Evolutionary conservation across 2,329 filamentous ascomycete genomes (phyloP).

Genomic region (Scopulariopsis brevicaulis): DNA sequence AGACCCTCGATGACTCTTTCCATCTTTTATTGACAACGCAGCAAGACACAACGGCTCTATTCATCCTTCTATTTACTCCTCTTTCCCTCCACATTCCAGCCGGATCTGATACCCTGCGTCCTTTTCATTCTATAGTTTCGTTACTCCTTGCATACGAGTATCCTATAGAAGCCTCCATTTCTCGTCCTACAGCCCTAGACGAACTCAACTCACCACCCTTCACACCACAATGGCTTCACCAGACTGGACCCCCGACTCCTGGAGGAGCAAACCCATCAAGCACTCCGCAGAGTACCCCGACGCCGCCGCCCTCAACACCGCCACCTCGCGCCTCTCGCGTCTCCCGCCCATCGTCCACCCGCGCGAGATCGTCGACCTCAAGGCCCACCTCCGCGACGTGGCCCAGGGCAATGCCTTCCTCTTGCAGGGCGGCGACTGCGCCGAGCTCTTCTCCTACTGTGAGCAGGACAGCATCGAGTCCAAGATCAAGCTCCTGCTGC

Average conservation of each 20-base stretch:
- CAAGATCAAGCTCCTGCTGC: constrained; percentile 91
- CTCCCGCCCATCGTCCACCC: constrained; percentile 73
- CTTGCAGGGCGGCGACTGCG: constrained; percentile 92
- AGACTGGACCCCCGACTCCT: constrained; percentile 52
- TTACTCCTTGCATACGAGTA: not conserved
- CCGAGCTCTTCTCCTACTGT: constrained; percentile 96
- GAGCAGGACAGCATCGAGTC: constrained; percentile 79
- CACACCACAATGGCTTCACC: not conserved
- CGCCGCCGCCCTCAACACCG: constrained; percentile 41
- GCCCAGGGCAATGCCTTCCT: constrained; percentile 86
- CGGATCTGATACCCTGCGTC: not conserved
- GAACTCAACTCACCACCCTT: not conserved
- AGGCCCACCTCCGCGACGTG: constrained; percentile 70
- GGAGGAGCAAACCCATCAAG: constrained; percentile 69
- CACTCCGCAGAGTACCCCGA: constrained; percentile 64
- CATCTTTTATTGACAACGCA: not conserved
- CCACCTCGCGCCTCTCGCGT: constrained; percentile 51
- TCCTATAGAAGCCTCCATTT: not conserved
- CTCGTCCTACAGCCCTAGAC: not conserved
- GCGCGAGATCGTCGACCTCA: constrained; percentile 69
- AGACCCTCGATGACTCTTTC: not conserved
- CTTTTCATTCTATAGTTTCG: not conserved
- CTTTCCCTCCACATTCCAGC: not conserved
- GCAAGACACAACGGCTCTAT: not conserved
- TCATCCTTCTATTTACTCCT: not conserved